Percentiles rank a stretch among this genome's conserved stretches.
Conservation (phyloP, 352 stramenopile genomes). For the Globisporangium orthogonon region DNA sequence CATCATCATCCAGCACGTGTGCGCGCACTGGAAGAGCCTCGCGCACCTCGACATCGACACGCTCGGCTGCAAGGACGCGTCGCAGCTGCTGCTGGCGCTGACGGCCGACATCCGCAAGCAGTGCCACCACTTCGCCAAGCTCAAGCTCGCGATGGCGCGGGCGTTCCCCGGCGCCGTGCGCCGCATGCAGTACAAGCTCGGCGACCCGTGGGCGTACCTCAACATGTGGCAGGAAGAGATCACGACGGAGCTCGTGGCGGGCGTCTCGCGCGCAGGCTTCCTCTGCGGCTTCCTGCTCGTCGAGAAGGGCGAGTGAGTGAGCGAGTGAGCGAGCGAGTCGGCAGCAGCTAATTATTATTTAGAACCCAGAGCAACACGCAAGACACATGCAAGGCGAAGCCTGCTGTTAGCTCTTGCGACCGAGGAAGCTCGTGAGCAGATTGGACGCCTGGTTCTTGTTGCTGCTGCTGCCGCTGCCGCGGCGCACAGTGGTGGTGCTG, state of each 20-base stretch:
- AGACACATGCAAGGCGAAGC: not conserved
- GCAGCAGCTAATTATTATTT: constrained; percentile 4
- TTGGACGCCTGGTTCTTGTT: constrained; percentile 1
- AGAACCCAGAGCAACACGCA: not conserved
- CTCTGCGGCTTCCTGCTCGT: constrained; percentile 50
- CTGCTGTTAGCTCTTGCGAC: constrained; percentile 11
- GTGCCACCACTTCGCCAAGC: constrained; percentile 44
- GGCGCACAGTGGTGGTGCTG: constrained; percentile 13
- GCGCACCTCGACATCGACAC: constrained; percentile 39
- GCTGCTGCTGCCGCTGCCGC: not conserved
- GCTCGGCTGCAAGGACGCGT: constrained; percentile 33
- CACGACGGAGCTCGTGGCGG: constrained; percentile 41
- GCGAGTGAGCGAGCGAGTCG: not conserved
- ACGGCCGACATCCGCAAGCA: constrained; percentile 49
- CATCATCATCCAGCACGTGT: constrained; percentile 55
- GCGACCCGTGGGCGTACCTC: constrained; percentile 19
- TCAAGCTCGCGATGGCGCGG: constrained; percentile 39
- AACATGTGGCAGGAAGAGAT: constrained; percentile 36
- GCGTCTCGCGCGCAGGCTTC: constrained; percentile 33
- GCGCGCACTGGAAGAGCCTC: constrained; percentile 32
- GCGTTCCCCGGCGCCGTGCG: constrained; percentile 18
- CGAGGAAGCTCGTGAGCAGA: constrained; percentile 10
- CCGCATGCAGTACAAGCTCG: constrained; percentile 36
- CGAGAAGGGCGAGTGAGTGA: constrained; percentile 28
- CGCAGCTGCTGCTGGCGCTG: constrained; percentile 34